Evolutionary conservation across 1,284 basidiomycete genomes (phyloP), one percentile per base, ranked within the genome.

Genomic region (Cryptococcus wingfieldii): DNA sequence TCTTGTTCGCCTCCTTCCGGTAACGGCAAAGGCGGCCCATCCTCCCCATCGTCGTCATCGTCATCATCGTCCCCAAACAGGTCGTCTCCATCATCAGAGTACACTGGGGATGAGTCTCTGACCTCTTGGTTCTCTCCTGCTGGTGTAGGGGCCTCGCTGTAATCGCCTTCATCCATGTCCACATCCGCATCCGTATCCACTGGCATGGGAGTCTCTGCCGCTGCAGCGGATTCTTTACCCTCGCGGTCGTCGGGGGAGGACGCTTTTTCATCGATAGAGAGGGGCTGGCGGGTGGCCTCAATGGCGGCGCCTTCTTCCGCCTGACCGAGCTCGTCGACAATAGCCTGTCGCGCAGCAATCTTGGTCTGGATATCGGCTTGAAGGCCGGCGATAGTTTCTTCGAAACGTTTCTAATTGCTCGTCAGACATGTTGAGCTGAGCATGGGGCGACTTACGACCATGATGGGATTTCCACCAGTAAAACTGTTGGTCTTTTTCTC

Each of bases 311-410:
- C 43, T 12, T 48, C 52, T 16, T 54, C 57, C 14, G 45, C 51
- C 37, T 61, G 57, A 41, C 70, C 73, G n/a, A 75, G 52, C 44
- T 71, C 71, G 60, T 74, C 71, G 34, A 68, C 55, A 5, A 75
- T 56, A 8, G 80, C 71, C 90, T 75, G 73, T 25, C 73, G 62
- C 9, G 68, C 89, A 0, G 83, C 82, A n/a, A 84, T 78, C 72
- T 94, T 95, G 80, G 87, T 86, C 62, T 92, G 89, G 48, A 95
- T 78, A 70, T 96, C 92, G 38, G 85, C 84, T 44, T 87, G 84
- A 53, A 96, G 80, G 72, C 93, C 94, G 78, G 86, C 87, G 65
- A 95, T 79, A 4, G 89, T 88, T 71, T 95, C 92, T 74, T 95
- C 90, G 77, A 95, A 95, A 38, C 93, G 90, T 83, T 89, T 89